phyloP scores from a whole-genome alignment of 768 basidiomycete genomes.

The Antrodiella citrinella region DNA sequence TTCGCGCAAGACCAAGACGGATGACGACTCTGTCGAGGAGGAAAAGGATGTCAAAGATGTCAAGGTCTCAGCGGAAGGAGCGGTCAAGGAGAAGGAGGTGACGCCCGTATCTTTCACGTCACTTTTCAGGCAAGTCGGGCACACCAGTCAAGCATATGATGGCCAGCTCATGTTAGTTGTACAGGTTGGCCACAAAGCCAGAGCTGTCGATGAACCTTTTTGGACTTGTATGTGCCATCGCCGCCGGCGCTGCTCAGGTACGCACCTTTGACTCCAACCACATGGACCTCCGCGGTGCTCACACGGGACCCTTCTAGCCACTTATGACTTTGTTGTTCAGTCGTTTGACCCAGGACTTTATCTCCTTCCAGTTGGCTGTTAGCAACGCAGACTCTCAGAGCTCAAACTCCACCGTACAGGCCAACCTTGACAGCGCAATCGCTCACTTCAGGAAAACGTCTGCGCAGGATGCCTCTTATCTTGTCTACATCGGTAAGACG shows the following conservation, averaged over 20 bases:
- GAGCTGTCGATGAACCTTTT: slow-evolving; percentile 64
- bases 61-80: not conserved
- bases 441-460: slow-evolving; percentile 45
- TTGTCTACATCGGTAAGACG: slow-evolving; percentile 57
- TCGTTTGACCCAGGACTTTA: slow-evolving; percentile 67
- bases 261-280: slow-evolving; percentile 9
- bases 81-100: slow-evolving; percentile 4
- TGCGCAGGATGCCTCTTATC: slow-evolving; percentile 50
- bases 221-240: slow-evolving; percentile 67
- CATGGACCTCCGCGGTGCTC: not conserved
- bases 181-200: slow-evolving; percentile 63
- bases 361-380: slow-evolving; percentile 37
- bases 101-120: slow-evolving; percentile 24
- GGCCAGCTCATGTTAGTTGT: slow-evolving; percentile 7
- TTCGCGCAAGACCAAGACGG: not conserved
- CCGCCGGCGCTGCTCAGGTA: slow-evolving; percentile 77
- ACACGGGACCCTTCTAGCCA: slow-evolving; percentile 32
- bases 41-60: not conserved
- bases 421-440: not conserved
- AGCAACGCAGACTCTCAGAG: slow-evolving; percentile 9
- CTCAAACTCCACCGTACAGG: not conserved
- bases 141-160: not conserved
- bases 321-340: slow-evolving; percentile 84
- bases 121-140: slow-evolving; percentile 16
- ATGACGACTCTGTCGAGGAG: not conserved